A percentile compares a stretch with the other conserved stretches of the same genome.
phyloP scores from a whole-genome alignment of 768 basidiomycete species.

The Inosperma sp. region DNA sequence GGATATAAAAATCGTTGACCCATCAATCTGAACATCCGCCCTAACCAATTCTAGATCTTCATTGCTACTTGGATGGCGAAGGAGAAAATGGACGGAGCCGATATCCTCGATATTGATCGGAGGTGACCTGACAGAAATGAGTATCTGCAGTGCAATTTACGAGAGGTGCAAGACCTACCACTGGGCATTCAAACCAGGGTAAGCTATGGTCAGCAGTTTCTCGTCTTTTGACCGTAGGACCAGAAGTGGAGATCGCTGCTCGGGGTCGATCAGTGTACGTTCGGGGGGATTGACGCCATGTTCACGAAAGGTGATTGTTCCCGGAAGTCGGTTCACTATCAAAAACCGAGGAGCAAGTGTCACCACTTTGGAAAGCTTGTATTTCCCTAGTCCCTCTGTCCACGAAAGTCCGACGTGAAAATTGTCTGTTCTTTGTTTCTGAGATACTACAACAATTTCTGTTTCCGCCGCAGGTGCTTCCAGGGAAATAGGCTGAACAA shows the following conservation, averaged over 20 bases:
- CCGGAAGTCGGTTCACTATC: conserved; percentile 72
- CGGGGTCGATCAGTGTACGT: conserved; percentile 57
- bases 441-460: conserved; percentile 66
- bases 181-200: conserved; percentile 76
- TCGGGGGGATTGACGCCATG: conserved; percentile 68
- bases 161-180: conserved; percentile 47
- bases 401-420: conserved; percentile 87
- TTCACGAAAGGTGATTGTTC: conserved; percentile 76
- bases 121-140: conserved; percentile 61
- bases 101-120: conserved; percentile 92
- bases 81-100: conserved; percentile 72
- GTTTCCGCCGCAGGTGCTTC: conserved; percentile 93
- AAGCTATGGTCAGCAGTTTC: conserved; percentile 78
- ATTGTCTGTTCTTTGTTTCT: conserved; percentile 57
- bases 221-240: conserved; percentile 61
- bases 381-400: conserved; percentile 93
- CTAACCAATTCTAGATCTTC: conserved; percentile 53
- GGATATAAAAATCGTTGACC: conserved; percentile 85
- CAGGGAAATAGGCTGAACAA: conserved; percentile 66
- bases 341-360: conserved; percentile 89
- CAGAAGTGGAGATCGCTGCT: conserved; percentile 64
- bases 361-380: conserved; percentile 92
- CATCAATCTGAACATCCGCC: conserved; percentile 76
- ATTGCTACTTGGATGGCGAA: conserved; percentile 39
- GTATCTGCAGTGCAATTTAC: not conserved